Evolutionary conservation across 1,284 basidiomycete species (phyloP).

Genomic region (Apiotrichum sp.): DNA sequence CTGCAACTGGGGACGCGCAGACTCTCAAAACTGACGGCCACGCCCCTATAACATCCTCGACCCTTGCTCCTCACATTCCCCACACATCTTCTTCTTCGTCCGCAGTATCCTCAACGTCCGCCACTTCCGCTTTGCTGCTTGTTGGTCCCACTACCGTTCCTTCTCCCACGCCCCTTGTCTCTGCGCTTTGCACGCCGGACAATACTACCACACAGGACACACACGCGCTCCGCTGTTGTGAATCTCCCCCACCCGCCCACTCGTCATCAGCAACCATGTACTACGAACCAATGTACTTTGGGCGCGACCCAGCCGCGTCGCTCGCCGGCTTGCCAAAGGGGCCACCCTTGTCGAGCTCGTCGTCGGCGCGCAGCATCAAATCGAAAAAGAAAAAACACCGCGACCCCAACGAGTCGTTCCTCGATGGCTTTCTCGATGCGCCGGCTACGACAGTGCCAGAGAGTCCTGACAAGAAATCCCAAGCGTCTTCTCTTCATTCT

Average conservation of each 20-base stretch:
- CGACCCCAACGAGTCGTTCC: not conserved
- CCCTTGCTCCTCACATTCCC: not conserved
- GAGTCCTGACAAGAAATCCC: no score
- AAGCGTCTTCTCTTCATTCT: not conserved
- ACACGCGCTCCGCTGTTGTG: not conserved
- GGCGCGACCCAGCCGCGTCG: not conserved
- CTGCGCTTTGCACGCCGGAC: not conserved
- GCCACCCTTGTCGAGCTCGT: not conserved
- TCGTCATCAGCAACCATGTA: not conserved
- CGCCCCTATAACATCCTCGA: not conserved
- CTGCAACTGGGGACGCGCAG: not conserved
- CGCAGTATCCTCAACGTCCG: not conserved
- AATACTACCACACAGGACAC: not conserved
- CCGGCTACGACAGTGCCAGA: not conserved
- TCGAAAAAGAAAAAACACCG: not conserved
- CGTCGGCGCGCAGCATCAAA: not conserved
- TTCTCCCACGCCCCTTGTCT: not conserved
- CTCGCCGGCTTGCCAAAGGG: not conserved
- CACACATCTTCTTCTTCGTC: not conserved
- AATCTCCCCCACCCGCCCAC: not conserved
- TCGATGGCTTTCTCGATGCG: not conserved
- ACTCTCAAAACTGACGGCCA: not conserved
- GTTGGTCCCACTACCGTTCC: not conserved
- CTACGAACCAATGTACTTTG: not conserved
- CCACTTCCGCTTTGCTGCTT: not conserved